Evolutionary conservation across 2,329 filamentous ascomycete species (phyloP).

Genomic region (Diaporthe caulivora): DNA sequence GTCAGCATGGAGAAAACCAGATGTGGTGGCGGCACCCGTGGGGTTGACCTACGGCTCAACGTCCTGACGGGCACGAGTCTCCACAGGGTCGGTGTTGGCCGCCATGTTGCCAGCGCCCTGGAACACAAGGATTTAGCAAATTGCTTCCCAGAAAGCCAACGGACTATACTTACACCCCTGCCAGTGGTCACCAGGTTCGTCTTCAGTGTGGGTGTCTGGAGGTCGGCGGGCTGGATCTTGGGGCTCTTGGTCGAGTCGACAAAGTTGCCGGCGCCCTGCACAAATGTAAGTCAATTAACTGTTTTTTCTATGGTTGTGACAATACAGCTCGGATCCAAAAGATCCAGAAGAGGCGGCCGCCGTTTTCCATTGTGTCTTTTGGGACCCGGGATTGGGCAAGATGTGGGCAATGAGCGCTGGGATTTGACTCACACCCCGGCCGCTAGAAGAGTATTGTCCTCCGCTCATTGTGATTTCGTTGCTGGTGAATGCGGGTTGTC

Average conservation of each 20-base stretch:
- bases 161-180: conserved; percentile 54
- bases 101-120: conserved; percentile 88
- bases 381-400: conserved; percentile 3
- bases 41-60: conserved; percentile 73
- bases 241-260: conserved; percentile 63
- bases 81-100: conserved; percentile 74
- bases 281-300: background rate
- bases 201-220: conserved; percentile 87
- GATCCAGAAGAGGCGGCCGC: conserved; percentile 72
- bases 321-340: conserved; percentile 47
- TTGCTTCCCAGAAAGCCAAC: background rate
- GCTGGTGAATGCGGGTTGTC: background rate
- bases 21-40: conserved; percentile 39
- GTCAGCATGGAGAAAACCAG: conserved; percentile 43
- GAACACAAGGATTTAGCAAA: background rate
- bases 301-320: background rate
- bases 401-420: background rate
- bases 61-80: conserved; percentile 86
- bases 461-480: conserved; percentile 11
- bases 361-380: background rate
- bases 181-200: conserved; percentile 88
- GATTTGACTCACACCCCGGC: conserved; percentile 3
- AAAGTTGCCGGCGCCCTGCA: conserved; percentile 76
- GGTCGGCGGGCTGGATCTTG: conserved; percentile 69
- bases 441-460: conserved; percentile 9